Percentiles rank a stretch among this genome's conserved stretches.
Conservation (phyloP, 2,329 filamentous ascomycete species). For the Triangularia setosa region DNA sequence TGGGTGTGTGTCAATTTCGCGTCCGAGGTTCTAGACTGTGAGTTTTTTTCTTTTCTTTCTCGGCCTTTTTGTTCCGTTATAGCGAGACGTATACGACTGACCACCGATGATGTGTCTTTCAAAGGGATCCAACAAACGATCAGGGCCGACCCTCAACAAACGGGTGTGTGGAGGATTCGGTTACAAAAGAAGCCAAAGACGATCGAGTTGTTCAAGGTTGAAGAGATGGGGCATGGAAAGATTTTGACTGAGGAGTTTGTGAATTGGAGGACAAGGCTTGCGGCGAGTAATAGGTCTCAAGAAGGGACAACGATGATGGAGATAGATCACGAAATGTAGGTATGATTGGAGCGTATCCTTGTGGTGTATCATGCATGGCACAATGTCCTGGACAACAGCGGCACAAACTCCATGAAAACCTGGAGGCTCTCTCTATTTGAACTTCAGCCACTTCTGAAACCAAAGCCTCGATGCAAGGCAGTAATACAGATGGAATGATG, state of each 20-base stretch:
- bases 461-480: too few species aligned
- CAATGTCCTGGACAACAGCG: too few species aligned
- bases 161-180: conserved; percentile 75
- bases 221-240: conserved; percentile 69
- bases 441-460: too few species aligned
- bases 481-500: too few species aligned
- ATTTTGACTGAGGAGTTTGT: conserved; percentile 76
- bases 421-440: too few species aligned
- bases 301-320: neutral
- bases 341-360: too few species aligned
- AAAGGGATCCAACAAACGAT: conserved; percentile 61
- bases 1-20: conserved; percentile 93
- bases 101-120: too few species aligned
- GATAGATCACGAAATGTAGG: too few species aligned
- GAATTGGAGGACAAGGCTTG: conserved; percentile 63
- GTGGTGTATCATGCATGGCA: too few species aligned
- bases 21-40: conserved; percentile 71
- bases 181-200: conserved; percentile 57
- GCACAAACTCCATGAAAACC: too few species aligned
- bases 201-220: conserved; percentile 71
- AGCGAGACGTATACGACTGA: neutral
- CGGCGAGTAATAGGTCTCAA: conserved; percentile 12
- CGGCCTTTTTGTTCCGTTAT: too few species aligned
- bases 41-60: conserved; percentile 30
- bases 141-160: conserved; percentile 46